Evolutionary conservation across 106 monocot genomes (phyloP), one percentile per base, ranked within the genome.

Genomic region (Vanilla planifolia): DNA sequence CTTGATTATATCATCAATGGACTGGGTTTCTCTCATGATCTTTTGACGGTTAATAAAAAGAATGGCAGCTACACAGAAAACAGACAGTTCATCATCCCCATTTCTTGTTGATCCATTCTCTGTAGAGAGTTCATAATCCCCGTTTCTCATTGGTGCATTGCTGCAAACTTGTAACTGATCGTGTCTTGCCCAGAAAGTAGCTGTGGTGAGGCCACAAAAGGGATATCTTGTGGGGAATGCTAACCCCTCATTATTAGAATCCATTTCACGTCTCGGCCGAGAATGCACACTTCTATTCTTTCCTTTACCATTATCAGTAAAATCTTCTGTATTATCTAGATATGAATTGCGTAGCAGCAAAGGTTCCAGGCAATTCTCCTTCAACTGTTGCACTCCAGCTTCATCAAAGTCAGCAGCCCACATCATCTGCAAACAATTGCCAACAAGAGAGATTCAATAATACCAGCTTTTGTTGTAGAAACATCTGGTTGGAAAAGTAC

Each of bases 341-440:
- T 53, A 39, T 24, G 66, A 53, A 72, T 60, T 44, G 26, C 47
- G 62, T 29, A 48, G 56, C 34, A 85, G 55, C 62, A 99, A 77
- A 43, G 81, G 74, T 61, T 88, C 79, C 8, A 99, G 81, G 64
- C 98, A 92, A 63, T 82, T 92, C 50, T 73, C 82, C 26, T 82
- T 77, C 36, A 92, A 83, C 43, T 68, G 67, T 34, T 48, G 72
- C 51, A 69, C 46, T 17, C 76, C 37, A 59, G 73, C 77, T 76
- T 99, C 98, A 73, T 88, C 88, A 85, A 85, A 92, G 82, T 99
- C 98, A 71, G 98, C 88, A 47, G 98, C 98, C 98, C 98, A 99
- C 92, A 92, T 99, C 98, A 99, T 99, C 98, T 99, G 71, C 29
- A 69, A 51, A 50, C 57, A 42, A 53, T 50, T 65, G 17, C 55